Evolutionary conservation across 2,329 filamentous ascomycete species (phyloP).

Genomic region (Zasmidium citrigriseum): DNA sequence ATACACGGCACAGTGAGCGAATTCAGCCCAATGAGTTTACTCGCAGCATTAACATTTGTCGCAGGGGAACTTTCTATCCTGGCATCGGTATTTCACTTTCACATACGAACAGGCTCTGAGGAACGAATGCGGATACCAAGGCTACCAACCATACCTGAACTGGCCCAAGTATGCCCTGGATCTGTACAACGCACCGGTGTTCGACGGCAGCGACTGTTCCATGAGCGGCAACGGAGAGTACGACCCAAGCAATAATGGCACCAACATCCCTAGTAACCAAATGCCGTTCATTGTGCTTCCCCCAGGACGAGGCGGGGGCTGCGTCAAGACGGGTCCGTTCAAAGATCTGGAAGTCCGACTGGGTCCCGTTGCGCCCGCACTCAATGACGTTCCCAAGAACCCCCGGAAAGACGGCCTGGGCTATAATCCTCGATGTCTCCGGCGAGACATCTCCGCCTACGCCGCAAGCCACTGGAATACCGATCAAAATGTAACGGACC

Average conservation of each 20-base stretch:
- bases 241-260: constrained; percentile 39
- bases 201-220: constrained; percentile 56
- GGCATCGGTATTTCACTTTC: constrained; percentile 47
- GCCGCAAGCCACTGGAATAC: constrained; percentile 14
- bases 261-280: constrained; percentile 25
- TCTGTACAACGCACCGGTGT: constrained; percentile 50
- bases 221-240: constrained; percentile 33
- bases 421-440: constrained; percentile 24
- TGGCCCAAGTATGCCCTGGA: constrained; percentile 49
- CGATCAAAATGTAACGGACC: constrained; percentile 13
- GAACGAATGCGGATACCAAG: constrained; percentile 47
- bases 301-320: constrained; percentile 57
- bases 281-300: constrained; percentile 37
- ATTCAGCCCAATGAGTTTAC: constrained; percentile 12
- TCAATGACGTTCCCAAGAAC: constrained; percentile 22
- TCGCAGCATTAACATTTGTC: background rate
- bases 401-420: constrained; percentile 25
- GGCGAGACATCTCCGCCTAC: constrained; percentile 19
- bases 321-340: constrained; percentile 55
- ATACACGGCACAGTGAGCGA: constrained; percentile 9
- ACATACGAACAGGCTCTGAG: constrained; percentile 45
- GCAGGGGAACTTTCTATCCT: constrained; percentile 35
- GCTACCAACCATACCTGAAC: constrained; percentile 29
- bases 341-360: constrained; percentile 28
- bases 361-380: constrained; percentile 15